Evolutionary conservation across 768 basidiomycete genomes (phyloP), one percentile per base, ranked within the genome.

Genomic region (Lactarius sanguifluus): DNA sequence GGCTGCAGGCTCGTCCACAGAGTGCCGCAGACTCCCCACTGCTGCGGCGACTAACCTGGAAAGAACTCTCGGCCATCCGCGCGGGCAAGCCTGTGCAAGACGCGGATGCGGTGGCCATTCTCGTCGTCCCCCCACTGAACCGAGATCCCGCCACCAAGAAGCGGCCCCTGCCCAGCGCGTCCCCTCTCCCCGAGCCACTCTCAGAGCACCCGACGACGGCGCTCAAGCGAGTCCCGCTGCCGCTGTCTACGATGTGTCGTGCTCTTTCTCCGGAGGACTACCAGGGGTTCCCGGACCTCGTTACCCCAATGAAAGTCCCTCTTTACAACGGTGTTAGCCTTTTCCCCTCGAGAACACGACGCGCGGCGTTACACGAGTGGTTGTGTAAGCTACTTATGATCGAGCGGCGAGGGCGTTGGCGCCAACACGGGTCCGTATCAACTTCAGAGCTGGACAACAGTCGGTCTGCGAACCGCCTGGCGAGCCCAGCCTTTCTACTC

Each of bases 401-500:
- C 9, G 88, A 92, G 72, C 75, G 79, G 47, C 73, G 67, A 4
- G 74, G 72, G 16, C 73, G 76, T 43, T 67, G 57, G 62, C 67
- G 64, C 34, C 56, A 67, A 52, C 62, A 57, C 40, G 47, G 61
- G 3, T 58, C 20, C 58, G 16, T 10, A 32, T 30, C 62, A n/a
- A 32, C 16, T 32, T 36, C 43, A 55, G 50, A 63, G 32, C 8
- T 28, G 1, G 45, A 41, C 13, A 18, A 38, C 13, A 3, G 30
- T 30, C 41, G 15, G 30, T 30, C 47, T 43, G 25, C 74, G 10
- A 79, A 79, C 41, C 67, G 78, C 32, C 86, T 84, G 69, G 79
- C 77, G 3, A 91, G 89, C 66, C 87, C 90, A 72, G 91, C 89
- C 9, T 92, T 90, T 72, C 70, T 92, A 16, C 71, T 94, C 16